Evolutionary conservation across 805 yeast species (phyloP).

Genomic region (Wickerhamiella lipophila): DNA sequence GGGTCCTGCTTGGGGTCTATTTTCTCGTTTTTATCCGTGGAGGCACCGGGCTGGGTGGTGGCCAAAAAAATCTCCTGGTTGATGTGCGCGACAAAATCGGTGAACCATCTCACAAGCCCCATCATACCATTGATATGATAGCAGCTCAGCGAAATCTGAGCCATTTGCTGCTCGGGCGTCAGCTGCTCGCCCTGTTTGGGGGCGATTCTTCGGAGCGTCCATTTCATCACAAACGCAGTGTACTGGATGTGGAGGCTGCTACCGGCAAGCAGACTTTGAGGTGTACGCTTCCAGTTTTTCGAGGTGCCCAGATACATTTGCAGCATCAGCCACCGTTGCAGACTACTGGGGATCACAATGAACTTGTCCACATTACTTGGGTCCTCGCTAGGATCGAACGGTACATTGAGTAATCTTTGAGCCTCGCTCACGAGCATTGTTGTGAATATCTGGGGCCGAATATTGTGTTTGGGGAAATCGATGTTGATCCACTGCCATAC

Average conservation of each 20-base stretch:
- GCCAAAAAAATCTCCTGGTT: constrained; percentile 48
- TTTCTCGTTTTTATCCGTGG: constrained; percentile 2
- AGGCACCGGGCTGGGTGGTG: constrained; percentile 11
- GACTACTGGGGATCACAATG: constrained; percentile 54
- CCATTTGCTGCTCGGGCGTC: constrained; percentile 33
- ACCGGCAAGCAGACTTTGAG: constrained; percentile 43
- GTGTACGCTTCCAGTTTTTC: constrained; percentile 34
- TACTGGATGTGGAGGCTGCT: constrained; percentile 54
- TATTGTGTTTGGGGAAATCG: constrained; percentile 18
- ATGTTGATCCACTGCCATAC: constrained; percentile 37
- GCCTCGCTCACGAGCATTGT: constrained; percentile 46
- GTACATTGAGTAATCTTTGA: constrained; percentile 63
- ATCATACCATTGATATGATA: constrained; percentile 29
- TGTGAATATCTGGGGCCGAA: constrained; percentile 27
- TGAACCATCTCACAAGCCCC: constrained; percentile 80
- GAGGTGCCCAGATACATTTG: constrained; percentile 53
- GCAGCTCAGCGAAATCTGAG: constrained; percentile 23
- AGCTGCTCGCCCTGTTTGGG: constrained; percentile 25
- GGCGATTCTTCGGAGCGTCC: constrained; percentile 35
- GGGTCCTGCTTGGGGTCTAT: constrained; percentile 7
- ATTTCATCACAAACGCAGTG: constrained; percentile 59
- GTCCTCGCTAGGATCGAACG: constrained; percentile 56
- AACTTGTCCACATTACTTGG: constrained; percentile 51
- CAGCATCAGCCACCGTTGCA: constrained; percentile 57
- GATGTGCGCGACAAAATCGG: constrained; percentile 59